These are phyloP conservation scores for Backusella circina DNA, from an alignment of 192 early-diverging fungal species.

Conservation along the genomic window DNA sequence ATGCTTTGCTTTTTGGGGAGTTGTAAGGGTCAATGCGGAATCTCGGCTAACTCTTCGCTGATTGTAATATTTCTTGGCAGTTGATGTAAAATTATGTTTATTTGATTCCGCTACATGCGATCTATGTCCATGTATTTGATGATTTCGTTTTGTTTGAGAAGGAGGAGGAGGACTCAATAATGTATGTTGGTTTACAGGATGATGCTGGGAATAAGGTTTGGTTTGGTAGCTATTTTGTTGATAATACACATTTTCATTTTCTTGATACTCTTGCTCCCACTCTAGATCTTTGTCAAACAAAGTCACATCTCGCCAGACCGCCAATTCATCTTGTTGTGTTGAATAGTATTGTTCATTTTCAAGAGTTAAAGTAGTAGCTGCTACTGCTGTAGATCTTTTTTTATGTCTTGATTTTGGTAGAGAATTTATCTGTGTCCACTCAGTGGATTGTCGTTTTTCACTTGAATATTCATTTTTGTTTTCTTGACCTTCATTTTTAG, in stretches of 20 bases:
- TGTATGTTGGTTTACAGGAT: not conserved
- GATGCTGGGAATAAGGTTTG: not conserved
- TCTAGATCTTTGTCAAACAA: not conserved
- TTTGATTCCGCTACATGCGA: conserved; percentile 1
- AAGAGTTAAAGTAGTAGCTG: not conserved
- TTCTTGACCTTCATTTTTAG: not conserved
- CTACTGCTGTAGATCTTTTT: not conserved
- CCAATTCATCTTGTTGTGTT: not conserved
- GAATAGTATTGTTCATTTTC: not conserved
- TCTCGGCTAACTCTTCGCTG: not conserved
- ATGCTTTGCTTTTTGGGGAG: not conserved
- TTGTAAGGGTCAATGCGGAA: not conserved
- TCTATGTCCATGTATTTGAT: not conserved
- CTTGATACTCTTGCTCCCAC: not conserved
- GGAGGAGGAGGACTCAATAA: not conserved
- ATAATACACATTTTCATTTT: not conserved
- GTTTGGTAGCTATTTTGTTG: not conserved
- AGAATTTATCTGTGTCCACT: not conserved
- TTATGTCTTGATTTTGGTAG: not conserved
- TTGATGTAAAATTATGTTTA: not conserved
- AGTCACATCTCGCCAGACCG: not conserved
- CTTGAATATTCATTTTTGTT: not conserved
- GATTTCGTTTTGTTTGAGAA: not conserved
- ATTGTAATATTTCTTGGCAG: not conserved
- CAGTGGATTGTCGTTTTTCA: not conserved